These are phyloP conservation scores for Zygoascus ofunaensis DNA, from an alignment of 805 yeast genomes.

Conservation along the genomic window DNA sequence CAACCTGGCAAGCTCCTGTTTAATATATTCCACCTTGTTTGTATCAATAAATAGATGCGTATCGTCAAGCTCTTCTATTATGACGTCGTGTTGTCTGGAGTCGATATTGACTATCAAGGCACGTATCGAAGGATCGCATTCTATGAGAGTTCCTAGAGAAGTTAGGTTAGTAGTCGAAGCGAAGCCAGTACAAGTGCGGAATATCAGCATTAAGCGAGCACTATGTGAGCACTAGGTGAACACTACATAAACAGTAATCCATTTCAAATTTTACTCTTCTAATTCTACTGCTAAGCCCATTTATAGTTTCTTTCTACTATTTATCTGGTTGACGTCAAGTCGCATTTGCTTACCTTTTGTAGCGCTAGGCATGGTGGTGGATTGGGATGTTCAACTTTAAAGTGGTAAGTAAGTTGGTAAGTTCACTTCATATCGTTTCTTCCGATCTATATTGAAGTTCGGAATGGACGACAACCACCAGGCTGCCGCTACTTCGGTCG, in stretches of 20 bases:
- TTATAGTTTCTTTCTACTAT: conserved; percentile 23
- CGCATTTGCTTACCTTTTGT: conserved; percentile 29
- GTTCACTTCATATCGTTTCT: not conserved
- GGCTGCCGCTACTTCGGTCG: no score
- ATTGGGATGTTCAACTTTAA: conserved; percentile 1
- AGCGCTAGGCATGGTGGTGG: conserved; percentile 14
- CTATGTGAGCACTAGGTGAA: no score
- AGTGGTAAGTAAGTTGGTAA: not conserved
- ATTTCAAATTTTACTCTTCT: no score
- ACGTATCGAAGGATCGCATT: conserved; percentile 81
- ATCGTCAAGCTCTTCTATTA: conserved; percentile 76
- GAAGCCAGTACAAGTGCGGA: no score
- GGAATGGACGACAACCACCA: no score
- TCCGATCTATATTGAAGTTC: no score
- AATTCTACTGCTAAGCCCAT: no score
- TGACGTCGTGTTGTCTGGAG: conserved; percentile 62
- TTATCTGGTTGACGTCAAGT: no score
- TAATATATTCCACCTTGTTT: conserved; percentile 64
- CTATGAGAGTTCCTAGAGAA: conserved; percentile 4
- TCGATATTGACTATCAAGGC: conserved; percentile 83
- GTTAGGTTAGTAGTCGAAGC: no score
- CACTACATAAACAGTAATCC: no score
- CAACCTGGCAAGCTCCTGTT: conserved; percentile 63
- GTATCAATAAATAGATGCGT: conserved; percentile 80
- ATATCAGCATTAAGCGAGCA: no score